These are phyloP conservation scores for Paramecium biaurelia DNA, from an alignment of 73 alveolate species.

Conservation along the genomic window DNA sequence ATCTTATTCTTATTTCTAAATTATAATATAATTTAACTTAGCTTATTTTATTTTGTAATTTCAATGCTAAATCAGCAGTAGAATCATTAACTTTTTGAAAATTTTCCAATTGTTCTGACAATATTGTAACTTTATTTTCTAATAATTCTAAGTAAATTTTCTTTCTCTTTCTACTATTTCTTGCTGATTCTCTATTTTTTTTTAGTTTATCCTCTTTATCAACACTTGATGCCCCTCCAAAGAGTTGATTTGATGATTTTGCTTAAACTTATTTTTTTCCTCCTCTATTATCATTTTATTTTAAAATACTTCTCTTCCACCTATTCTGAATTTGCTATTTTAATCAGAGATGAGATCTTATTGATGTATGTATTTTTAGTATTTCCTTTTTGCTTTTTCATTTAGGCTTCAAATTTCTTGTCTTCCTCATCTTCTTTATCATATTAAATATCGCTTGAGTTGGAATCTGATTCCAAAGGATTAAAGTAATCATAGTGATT, in stretches of 20 bases:
- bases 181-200: constrained; percentile 79
- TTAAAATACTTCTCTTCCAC: background rate
- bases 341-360: background rate
- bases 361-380: constrained; percentile 25
- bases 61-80: background rate
- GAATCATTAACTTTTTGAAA: constrained; percentile 13
- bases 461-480: background rate
- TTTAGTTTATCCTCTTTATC: constrained; percentile 65
- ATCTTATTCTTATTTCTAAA: constrained; percentile 55
- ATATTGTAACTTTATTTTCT: constrained; percentile 62
- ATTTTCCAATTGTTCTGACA: background rate
- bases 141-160: constrained; percentile 69
- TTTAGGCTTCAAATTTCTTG: background rate
- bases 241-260: background rate
- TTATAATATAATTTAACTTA: background rate
- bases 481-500: background rate
- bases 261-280: constrained; percentile 9
- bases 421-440: background rate
- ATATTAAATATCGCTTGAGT: background rate
- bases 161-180: constrained; percentile 79
- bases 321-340: background rate
- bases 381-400: background rate
- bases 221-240: background rate
- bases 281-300: background rate
- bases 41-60: background rate